Percentiles rank a stretch among this genome's conserved stretches.
These are phyloP conservation scores for Suaeda aralocaspica DNA, from an alignment of 148 eudicot species.

Conservation along the genomic window DNA sequence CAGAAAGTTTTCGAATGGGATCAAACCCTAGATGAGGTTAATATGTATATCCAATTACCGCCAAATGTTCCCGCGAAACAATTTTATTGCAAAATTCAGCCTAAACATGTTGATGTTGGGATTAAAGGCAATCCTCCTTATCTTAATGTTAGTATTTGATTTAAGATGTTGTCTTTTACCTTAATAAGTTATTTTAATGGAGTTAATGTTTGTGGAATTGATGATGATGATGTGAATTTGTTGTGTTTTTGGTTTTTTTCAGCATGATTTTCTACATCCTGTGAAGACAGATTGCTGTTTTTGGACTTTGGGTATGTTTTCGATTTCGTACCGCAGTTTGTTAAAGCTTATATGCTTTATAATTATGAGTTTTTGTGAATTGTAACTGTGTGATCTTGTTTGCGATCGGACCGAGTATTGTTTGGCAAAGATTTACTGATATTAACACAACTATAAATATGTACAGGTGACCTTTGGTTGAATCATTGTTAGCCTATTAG, in stretches of 20 bases:
- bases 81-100: conserved; percentile 65
- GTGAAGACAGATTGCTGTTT: conserved; percentile 86
- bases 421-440: neutral
- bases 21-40: conserved; percentile 91
- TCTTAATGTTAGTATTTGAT: conserved; percentile 45
- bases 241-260: conserved; percentile 9
- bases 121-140: conserved; percentile 92
- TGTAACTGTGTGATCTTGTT: too few relatives aligned
- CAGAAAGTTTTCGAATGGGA: conserved; percentile 97
- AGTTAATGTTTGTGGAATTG: neutral
- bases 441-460: neutral
- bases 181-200: neutral
- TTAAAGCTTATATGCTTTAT: too few relatives aligned
- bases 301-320: conserved; percentile 79
- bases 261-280: conserved; percentile 45
- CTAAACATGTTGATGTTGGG: conserved; percentile 86
- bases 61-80: conserved; percentile 63
- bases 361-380: too few relatives aligned
- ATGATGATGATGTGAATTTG: conserved; percentile 9
- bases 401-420: too few relatives aligned
- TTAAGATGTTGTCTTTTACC: neutral
- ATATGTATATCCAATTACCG: conserved; percentile 77
- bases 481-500: neutral
- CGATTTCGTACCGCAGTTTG: neutral
- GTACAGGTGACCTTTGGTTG: neutral